Evolutionary conservation across 768 basidiomycete genomes (phyloP), one percentile per base, ranked within the genome.

Genomic region (Trametes cingulata): DNA sequence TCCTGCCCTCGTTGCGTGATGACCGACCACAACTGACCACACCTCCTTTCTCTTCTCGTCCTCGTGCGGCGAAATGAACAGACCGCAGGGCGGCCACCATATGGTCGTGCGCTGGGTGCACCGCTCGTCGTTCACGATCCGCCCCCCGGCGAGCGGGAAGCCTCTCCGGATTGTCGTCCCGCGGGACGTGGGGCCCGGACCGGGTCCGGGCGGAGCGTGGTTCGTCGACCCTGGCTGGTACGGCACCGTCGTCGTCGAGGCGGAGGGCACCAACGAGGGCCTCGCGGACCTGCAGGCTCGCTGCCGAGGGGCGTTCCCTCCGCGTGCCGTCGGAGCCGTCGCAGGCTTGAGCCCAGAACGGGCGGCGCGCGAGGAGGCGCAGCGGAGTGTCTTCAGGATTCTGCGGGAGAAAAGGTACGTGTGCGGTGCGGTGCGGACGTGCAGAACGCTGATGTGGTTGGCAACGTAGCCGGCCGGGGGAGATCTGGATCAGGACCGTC

Each of bases 31-130:
- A 37, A 8, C 36, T 7, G 36, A 37, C 9, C n/a, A 13, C 33
- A 29, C 43, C 51, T 8, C 15, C 40, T 54, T 50, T 20, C 22
- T 24, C 45, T 45, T 41, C 41, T n/a, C 48, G 39, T 45, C 27
- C 49, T n/a, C n/a, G n/a, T n/a, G n/a, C n/a, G n/a, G n/a, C n/a
- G n/a, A n/a, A n/a, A n/a, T n/a, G n/a, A n/a, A n/a, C 61, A 93
- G 89, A n/a, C 88, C 90, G 2, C 90, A 93, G 71, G 91, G 90
- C 35, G 80, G 82, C 5, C 77, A 84, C 62, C 90, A 92, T 64
- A 91, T 88, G 60, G 89, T 93, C 52, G 86, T 93, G 13, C 87
- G 89, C 27, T 94, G 92, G 91, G 84, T 91, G 0, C 85, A 93
- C 66, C 87, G 91, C 14, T 88, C 91, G 2, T 83, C 86, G 6